phyloP scores from a whole-genome alignment of 139 green algal species.

The Monoraphidium neglectum region DNA sequence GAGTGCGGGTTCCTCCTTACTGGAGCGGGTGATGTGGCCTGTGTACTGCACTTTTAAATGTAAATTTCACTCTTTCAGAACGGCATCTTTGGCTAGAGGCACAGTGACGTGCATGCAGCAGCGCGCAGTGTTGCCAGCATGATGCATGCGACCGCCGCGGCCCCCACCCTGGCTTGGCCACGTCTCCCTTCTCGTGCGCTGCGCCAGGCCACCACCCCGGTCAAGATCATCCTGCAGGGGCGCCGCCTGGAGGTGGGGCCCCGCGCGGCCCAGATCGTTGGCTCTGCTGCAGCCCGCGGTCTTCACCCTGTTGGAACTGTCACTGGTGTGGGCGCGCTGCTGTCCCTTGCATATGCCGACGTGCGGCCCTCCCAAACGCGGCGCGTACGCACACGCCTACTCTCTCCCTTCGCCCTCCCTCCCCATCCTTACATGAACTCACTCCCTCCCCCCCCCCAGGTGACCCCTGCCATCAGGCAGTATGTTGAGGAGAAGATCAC shows the following conservation, averaged over 20 bases:
- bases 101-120: no score
- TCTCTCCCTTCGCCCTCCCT: neutral
- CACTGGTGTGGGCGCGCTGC: neutral
- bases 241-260: constrained; percentile 38
- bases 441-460: constrained; percentile 26
- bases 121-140: no score
- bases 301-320: neutral
- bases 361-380: neutral
- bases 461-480: constrained; percentile 69
- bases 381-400: neutral
- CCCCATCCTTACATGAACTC: neutral
- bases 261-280: neutral
- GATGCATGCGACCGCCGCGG: no score
- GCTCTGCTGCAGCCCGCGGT: neutral
- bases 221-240: constrained; percentile 65
- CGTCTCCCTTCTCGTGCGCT: no score
- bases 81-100: no score
- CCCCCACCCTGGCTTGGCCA: no score
- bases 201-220: neutral
- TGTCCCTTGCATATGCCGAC: neutral
- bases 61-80: no score
- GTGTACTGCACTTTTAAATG: no score
- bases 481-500: constrained; percentile 74
- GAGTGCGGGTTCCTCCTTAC: no score
- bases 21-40: no score